phyloP scores from a whole-genome alignment of 2,329 filamentous ascomycete genomes.

The Penicillium sp. region DNA sequence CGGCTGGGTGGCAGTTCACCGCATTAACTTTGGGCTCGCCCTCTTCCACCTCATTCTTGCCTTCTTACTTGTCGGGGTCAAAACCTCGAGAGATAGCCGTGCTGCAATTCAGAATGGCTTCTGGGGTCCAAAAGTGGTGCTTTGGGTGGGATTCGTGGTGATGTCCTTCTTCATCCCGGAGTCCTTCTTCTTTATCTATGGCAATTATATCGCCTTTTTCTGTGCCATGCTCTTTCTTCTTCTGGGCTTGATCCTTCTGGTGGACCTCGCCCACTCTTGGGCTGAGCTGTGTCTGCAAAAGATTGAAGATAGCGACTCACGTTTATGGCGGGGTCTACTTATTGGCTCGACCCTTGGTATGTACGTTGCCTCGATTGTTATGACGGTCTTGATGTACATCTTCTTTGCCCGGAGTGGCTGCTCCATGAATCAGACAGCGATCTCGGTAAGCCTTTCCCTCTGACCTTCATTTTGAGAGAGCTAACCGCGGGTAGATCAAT shows the following conservation, averaged over 20 bases:
- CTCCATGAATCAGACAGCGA: constrained; percentile 93
- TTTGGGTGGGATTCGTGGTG: constrained; percentile 81
- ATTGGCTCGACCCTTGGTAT: constrained; percentile 90
- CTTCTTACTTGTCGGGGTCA: constrained; percentile 76
- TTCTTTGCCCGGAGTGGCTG: constrained; percentile 82
- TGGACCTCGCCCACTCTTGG: constrained; percentile 94
- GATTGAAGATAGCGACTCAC: constrained; percentile 84
- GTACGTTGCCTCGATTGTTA: constrained; percentile 83
- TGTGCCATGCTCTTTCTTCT: constrained; percentile 91
- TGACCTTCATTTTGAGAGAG: not conserved
- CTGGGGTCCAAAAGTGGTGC: constrained; percentile 92
- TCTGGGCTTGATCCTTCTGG: constrained; percentile 82
- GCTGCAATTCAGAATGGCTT: constrained; percentile 94
- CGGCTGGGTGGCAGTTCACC: constrained; percentile 92
- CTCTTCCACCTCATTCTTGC: constrained; percentile 88
- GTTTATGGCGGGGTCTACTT: constrained; percentile 74
- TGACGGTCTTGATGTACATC: constrained; percentile 95
- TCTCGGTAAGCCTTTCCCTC: constrained; percentile 54
- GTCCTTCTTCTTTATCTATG: constrained; percentile 89
- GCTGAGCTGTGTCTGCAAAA: constrained; percentile 91
- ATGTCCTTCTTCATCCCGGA: constrained; percentile 95
- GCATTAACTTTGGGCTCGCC: constrained; percentile 95
- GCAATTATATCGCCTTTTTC: constrained; percentile 83
- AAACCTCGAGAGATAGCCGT: constrained; percentile 77
- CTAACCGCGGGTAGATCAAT: constrained; percentile 57